phyloP scores from a whole-genome alignment of 2,329 filamentous ascomycete species.

The Paradendryphiella salina region DNA sequence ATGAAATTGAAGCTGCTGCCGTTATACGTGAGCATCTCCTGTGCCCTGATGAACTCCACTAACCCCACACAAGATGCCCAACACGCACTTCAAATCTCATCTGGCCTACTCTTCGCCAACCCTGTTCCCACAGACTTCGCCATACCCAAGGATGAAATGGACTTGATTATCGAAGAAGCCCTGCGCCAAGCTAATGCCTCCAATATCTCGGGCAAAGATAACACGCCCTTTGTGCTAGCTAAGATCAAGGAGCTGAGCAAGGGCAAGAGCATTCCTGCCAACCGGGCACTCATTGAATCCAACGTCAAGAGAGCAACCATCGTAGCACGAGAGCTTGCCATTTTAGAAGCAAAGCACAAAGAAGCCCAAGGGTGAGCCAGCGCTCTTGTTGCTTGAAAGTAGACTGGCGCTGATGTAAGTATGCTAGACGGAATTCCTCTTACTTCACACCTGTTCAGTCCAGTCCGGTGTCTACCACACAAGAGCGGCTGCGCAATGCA shows the following conservation, averaged over 20 bases:
- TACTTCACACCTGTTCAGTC: slow-evolving; percentile 30
- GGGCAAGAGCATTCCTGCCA: slow-evolving; percentile 71
- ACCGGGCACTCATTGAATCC: slow-evolving; percentile 68
- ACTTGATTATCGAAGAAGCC: slow-evolving; percentile 48
- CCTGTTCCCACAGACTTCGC: slow-evolving; percentile 73
- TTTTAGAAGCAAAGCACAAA: slow-evolving; percentile 52
- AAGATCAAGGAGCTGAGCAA: slow-evolving; percentile 79
- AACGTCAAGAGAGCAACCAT: slow-evolving; percentile 68
- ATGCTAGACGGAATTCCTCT: slow-evolving; percentile 35
- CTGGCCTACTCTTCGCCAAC: slow-evolving; percentile 86
- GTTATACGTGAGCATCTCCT: slow-evolving; percentile 66
- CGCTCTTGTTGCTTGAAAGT: slow-evolving; percentile 32
- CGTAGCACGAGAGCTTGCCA: slow-evolving; percentile 64
- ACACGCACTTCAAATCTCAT: slow-evolving; percentile 69
- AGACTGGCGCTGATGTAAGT: slow-evolving; percentile 47
- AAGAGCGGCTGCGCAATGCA: slow-evolving; percentile 20
- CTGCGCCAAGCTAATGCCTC: slow-evolving; percentile 43
- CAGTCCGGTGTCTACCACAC: slow-evolving; percentile 16
- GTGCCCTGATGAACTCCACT: neutral
- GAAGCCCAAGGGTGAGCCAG: slow-evolving; percentile 46
- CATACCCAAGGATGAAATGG: slow-evolving; percentile 62
- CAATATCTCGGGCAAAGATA: slow-evolving; percentile 68
- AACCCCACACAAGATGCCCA: slow-evolving; percentile 64
- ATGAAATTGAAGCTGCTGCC: slow-evolving; percentile 82
- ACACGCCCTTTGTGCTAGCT: slow-evolving; percentile 80